A percentile compares a stretch with the other conserved stretches of the same genome.
Conservation (phyloP, 495 filamentous ascomycete species). For the Penicillium bovifimosum region DNA sequence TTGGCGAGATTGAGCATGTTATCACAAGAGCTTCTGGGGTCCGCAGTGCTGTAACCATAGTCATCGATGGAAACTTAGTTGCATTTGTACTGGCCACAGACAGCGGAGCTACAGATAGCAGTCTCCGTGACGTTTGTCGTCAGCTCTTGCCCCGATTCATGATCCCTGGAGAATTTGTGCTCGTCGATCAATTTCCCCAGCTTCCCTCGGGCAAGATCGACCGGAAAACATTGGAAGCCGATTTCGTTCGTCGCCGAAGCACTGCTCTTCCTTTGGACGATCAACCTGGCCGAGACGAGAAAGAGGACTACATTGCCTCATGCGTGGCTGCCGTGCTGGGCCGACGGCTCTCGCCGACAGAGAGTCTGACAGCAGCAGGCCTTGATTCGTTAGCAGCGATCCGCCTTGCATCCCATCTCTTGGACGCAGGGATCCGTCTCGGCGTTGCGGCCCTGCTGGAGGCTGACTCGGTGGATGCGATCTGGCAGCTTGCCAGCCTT, state of each 20-base stretch:
- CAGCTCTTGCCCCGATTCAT: slow-evolving; percentile 73
- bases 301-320: slow-evolving; percentile 44
- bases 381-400: slow-evolving; percentile 73
- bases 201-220: slow-evolving; percentile 78
- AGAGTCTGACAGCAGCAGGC: slow-evolving; percentile 49
- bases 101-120: slow-evolving; percentile 17
- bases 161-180: slow-evolving; percentile 64
- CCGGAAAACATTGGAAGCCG: slow-evolving; percentile 53
- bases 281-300: slow-evolving; percentile 20
- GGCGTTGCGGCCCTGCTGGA: slow-evolving; percentile 53
- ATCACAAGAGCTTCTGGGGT: slow-evolving; percentile 50
- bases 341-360: slow-evolving; percentile 27
- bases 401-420: slow-evolving; percentile 54
- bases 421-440: slow-evolving; percentile 44
- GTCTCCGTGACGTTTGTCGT: slow-evolving; percentile 53
- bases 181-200: slow-evolving; percentile 57
- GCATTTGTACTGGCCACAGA: slow-evolving; percentile 56
- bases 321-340: slow-evolving; percentile 45
- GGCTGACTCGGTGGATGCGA: slow-evolving; percentile 38
- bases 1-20: slow-evolving; percentile 75
- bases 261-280: slow-evolving; percentile 26
- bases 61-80: slow-evolving; percentile 56
- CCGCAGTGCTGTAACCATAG: slow-evolving; percentile 50
- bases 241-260: slow-evolving; percentile 40
- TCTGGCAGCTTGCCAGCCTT: slow-evolving; percentile 23